Conservation (phyloP, 495 filamentous ascomycete species). For the Xeromyces bisporus region DNA sequence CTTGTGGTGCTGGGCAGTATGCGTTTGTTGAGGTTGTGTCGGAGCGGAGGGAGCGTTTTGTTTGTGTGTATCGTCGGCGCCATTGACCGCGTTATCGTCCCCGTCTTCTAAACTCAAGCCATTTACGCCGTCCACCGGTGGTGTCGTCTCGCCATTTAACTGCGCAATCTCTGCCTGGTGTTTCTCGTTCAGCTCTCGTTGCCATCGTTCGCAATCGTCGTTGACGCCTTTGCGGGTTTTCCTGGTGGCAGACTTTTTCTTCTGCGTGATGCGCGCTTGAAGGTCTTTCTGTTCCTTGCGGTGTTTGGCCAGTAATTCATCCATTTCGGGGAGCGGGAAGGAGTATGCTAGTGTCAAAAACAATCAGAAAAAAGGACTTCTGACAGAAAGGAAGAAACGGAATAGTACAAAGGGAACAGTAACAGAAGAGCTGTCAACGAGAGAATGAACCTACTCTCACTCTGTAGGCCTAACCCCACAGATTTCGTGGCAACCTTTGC, state of each 20-base stretch:
- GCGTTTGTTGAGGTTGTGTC: constrained; percentile 3
- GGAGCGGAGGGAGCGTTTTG: constrained; percentile 1
- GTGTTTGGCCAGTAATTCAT: constrained; percentile 62
- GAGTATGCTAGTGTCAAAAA: too few relatives aligned
- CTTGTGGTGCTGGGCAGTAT: constrained; percentile 21
- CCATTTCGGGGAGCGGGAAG: too few relatives aligned
- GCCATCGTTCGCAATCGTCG: constrained; percentile 62
- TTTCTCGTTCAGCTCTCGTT: constrained; percentile 45
- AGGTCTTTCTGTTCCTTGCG: constrained; percentile 80
- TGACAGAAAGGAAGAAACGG: not conserved
- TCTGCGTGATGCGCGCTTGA: constrained; percentile 68
- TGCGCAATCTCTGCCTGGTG: constrained; percentile 50
- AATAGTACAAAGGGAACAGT: not conserved
- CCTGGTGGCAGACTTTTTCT: constrained; percentile 90
- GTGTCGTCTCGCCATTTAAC: constrained; percentile 29
- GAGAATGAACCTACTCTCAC: too few relatives aligned
- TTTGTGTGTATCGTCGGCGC: constrained; percentile 2
- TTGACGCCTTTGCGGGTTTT: constrained; percentile 85
- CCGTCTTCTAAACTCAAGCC: constrained; percentile 15
- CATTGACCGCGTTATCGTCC: constrained; percentile 6
- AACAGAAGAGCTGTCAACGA: not conserved
- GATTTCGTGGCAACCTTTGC: not conserved
- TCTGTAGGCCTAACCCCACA: not conserved
- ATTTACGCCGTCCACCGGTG: constrained; percentile 13
- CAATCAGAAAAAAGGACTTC: not conserved